Base-by-base conservation (phyloP, 2,329 filamentous ascomycete genomes). In the Lachnellula occidentalis region DNA sequence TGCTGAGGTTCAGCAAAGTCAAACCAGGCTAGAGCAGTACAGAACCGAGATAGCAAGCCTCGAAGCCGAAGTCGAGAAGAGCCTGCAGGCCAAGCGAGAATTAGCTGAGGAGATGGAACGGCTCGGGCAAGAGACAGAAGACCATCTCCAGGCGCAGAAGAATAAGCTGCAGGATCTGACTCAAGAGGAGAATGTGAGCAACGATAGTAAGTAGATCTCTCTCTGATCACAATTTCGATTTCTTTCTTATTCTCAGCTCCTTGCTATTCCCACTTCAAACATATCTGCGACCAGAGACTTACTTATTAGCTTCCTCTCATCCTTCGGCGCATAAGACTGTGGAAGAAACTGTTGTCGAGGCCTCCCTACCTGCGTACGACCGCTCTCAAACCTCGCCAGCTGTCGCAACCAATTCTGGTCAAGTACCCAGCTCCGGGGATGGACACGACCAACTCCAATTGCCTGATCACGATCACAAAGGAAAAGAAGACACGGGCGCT, bases 81-180 rank as follows among this genome's bases (percentile, higher is more conserved):
- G 59, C 42, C 51, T 68, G 8, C 65, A 64, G n/a, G 69, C 69
- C 34, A 70, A 71, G 56, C 63, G 57, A 24, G 59, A 60, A 53
- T 53, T 69, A 34, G 63, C 64, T 5, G 68, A 70, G 34, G 68
- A 71, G 54, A 67, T 67, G 58, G 65, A 67, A 45, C 63, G 61
- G 42, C 61, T 71, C 45, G 58, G 60, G 2, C 58, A 64, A 50
- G 70, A 71, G 48, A 64, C 67, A n/a, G 69, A 70, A 48, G 60
- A 64, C 17, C 65, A 66, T 52, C 64, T 71, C 15, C 65, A 69
- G 31, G 63, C 57, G 24, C 55, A 72, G 43, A 69, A 67, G 54
- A 66, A 68, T 37, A 68, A 69, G 55, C 55, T 71, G 6, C 57
- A 64, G 27, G 59, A 62, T 37, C 57, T 70, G 27, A 62, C 58